Percentiles rank a stretch among this genome's conserved stretches.
phyloP scores from a whole-genome alignment of 2,329 filamentous ascomycete genomes.

The Nakataea oryzae region DNA sequence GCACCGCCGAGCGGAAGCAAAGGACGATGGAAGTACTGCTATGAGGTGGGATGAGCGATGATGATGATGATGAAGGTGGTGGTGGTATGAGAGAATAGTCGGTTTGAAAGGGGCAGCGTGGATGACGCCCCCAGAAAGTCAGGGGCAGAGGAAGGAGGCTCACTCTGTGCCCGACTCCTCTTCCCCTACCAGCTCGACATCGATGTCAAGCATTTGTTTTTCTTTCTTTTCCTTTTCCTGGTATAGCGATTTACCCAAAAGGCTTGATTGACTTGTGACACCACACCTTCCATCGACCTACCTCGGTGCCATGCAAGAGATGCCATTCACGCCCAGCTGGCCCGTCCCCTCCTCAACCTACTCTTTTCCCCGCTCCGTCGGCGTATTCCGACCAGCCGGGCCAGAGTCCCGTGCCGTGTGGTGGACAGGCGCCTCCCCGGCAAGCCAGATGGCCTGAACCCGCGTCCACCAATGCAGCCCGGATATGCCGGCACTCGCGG shows the following conservation, averaged over 20 bases:
- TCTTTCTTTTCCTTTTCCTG: constrained; percentile 6
- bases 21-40: background rate
- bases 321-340: background rate
- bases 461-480: too few relatives aligned
- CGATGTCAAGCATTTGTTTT: constrained; percentile 4
- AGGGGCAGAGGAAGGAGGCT: too few relatives aligned
- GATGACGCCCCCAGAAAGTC: background rate
- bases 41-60: background rate
- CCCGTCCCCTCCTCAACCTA: background rate
- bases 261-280: constrained; percentile 15
- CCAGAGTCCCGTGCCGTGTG: too few relatives aligned
- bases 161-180: too few relatives aligned
- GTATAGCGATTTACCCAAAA: constrained; percentile 8
- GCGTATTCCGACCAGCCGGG: too few relatives aligned
- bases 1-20: background rate
- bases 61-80: background rate
- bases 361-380: background rate
- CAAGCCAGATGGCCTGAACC: too few relatives aligned
- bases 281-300: background rate
- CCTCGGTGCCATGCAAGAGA: background rate
- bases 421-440: too few relatives aligned
- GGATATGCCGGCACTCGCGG: too few relatives aligned
- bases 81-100: background rate
- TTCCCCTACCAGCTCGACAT: too few relatives aligned
- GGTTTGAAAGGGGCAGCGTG: background rate